Evolutionary conservation across 139 green algal species (phyloP).

Genomic region (Coelastrella sp.): DNA sequence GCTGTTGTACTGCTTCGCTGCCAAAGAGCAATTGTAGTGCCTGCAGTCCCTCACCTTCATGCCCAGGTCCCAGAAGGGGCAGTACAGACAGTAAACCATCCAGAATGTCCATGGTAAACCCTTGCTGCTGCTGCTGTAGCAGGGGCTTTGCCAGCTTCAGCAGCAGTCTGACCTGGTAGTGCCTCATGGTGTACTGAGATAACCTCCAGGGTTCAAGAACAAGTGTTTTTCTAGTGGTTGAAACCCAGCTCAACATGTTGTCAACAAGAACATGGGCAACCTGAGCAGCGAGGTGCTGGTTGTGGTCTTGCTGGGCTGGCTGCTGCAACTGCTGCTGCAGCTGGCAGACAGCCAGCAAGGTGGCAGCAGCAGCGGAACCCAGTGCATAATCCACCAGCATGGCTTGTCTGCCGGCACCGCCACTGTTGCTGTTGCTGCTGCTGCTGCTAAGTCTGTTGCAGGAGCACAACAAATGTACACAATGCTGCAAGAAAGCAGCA

Average conservation of each 20-base stretch:
- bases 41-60: conserved; percentile 46
- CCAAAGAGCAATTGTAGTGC: conserved; percentile 45
- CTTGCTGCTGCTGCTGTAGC: conserved; percentile 24
- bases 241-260: conserved; percentile 7
- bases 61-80: conserved; percentile 38
- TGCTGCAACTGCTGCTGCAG: conserved; percentile 34
- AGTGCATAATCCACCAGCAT: conserved; percentile 9
- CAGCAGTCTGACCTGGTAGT: conserved; percentile 41
- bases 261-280: not conserved
- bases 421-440: conserved; percentile 27
- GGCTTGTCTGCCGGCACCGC: not conserved
- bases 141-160: conserved; percentile 35
- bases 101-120: conserved; percentile 17
- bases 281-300: not conserved
- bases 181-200: conserved; percentile 2
- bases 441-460: not conserved
- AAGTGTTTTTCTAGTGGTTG: not conserved
- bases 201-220: not conserved
- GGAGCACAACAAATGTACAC: not conserved
- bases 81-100: conserved; percentile 47
- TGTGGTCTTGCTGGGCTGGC: conserved; percentile 23
- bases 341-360: conserved; percentile 15
- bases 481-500: not conserved
- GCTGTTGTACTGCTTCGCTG: conserved; percentile 11
- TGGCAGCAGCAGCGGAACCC: conserved; percentile 9